Percentiles rank a stretch among this genome's conserved stretches.
Conservation (phyloP, 768 basidiomycete genomes). For the Floccularia luteovirens region DNA sequence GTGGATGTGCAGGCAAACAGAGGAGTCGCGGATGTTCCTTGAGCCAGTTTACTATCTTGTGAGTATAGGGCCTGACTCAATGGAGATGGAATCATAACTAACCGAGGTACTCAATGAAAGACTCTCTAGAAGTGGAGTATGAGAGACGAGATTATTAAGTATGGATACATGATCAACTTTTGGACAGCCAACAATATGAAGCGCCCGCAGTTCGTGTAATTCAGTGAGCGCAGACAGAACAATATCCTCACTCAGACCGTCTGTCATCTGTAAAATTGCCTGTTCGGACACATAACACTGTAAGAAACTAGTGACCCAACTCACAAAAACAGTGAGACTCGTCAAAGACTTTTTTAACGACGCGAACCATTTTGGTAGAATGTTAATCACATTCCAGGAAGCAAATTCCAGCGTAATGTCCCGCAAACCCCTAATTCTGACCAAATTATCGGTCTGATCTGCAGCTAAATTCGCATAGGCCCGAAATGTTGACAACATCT, state of each 20-base stretch:
- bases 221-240: conserved; percentile 38
- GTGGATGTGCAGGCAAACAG: conserved; percentile 19
- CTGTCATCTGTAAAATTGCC: conserved; percentile 36
- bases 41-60: conserved; percentile 2
- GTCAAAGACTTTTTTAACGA: conserved; percentile 36
- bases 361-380: conserved; percentile 49
- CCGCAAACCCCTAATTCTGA: conserved; percentile 29
- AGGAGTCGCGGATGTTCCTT: conserved; percentile 29
- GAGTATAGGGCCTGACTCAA: no score
- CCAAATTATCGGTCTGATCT: conserved; percentile 37
- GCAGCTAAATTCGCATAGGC: conserved; percentile 46
- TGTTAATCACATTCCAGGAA: conserved; percentile 55
- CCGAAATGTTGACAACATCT: conserved; percentile 36
- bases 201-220: conserved; percentile 44
- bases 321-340: conserved; percentile 52
- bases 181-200: conserved; percentile 57
- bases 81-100: conserved; percentile 16
- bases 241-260: conserved; percentile 43
- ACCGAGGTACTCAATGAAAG: conserved; percentile 59
- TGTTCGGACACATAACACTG: background rate
- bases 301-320: conserved; percentile 15
- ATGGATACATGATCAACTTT: conserved; percentile 46
- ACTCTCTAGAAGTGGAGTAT: conserved; percentile 50
- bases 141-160: conserved; percentile 32
- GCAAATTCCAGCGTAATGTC: conserved; percentile 48